Percentiles rank a stretch among this genome's conserved stretches.
phyloP scores from a whole-genome alignment of 1,139 yeast species.

The Geotrichum reessii region DNA sequence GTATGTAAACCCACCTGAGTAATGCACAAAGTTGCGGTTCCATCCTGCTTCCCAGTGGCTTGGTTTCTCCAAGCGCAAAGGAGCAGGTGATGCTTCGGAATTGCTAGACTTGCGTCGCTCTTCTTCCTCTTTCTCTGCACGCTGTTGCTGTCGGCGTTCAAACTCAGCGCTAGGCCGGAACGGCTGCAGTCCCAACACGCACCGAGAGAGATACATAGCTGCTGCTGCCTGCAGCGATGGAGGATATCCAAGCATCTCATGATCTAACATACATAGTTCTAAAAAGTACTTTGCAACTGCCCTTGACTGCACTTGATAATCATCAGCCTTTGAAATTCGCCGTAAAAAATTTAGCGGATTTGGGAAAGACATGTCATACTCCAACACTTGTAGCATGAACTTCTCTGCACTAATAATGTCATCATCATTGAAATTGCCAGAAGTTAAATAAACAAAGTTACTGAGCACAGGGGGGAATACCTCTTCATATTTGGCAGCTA shows the following conservation, averaged over 20 bases:
- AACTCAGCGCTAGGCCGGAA: neutral
- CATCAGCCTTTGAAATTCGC: slow-evolving; percentile 91
- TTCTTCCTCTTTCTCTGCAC: neutral
- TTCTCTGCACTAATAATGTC: slow-evolving; percentile 86
- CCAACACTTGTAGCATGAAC: slow-evolving; percentile 66
- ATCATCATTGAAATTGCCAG: slow-evolving; percentile 75
- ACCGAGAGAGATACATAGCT: slow-evolving; percentile 82
- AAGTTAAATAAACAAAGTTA: slow-evolving; percentile 84
- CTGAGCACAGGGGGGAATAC: slow-evolving; percentile 85
- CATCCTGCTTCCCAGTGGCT: slow-evolving; percentile 25
- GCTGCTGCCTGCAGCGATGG: slow-evolving; percentile 72
- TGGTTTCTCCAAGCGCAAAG: neutral
- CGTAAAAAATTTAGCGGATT: slow-evolving; percentile 92
- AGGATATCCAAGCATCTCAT: slow-evolving; percentile 66
- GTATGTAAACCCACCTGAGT: slow-evolving; percentile 81
- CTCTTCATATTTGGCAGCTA: slow-evolving; percentile 94
- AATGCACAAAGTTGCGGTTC: slow-evolving; percentile 77
- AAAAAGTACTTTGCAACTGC: slow-evolving; percentile 85
- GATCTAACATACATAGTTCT: slow-evolving; percentile 77
- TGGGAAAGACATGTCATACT: slow-evolving; percentile 80
- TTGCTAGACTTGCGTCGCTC: neutral
- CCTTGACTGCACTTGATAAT: slow-evolving; percentile 86
- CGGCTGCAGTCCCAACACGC: slow-evolving; percentile 57
- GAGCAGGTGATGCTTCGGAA: neutral
- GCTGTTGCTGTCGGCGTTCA: neutral